A percentile compares a stretch with the other conserved stretches of the same genome.
These are phyloP conservation scores for Macadamia tetraphylla DNA, from an alignment of 164 flowering plant species.

Conservation along the genomic window DNA sequence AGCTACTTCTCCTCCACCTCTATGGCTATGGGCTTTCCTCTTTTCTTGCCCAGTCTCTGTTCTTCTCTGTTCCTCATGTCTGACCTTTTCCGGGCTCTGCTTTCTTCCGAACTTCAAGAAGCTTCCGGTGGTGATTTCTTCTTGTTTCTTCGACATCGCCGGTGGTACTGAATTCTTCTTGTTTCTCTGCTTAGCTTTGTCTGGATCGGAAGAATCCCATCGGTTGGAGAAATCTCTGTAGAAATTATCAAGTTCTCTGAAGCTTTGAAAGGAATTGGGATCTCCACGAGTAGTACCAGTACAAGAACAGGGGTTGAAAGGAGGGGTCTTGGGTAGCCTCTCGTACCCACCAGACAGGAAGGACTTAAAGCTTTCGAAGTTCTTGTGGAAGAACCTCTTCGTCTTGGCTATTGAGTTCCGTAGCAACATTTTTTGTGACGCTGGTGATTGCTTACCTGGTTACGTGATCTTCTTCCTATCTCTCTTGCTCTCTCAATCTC, in stretches of 20 bases:
- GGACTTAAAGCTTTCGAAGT: constrained; percentile 40
- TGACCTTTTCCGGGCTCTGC: constrained; percentile 13
- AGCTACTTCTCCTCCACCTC: constrained; percentile 7
- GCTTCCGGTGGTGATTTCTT: constrained; percentile 14
- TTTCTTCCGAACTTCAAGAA: constrained; percentile 12
- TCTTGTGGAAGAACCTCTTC: constrained; percentile 45
- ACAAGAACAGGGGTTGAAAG: constrained; percentile 36
- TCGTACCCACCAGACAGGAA: constrained; percentile 40
- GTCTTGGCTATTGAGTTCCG: constrained; percentile 44
- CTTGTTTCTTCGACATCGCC: constrained; percentile 8
- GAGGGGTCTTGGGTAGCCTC: constrained; percentile 41
- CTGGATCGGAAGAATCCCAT: constrained; percentile 19
- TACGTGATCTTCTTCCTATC: not conserved
- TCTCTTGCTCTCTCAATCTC: not conserved
- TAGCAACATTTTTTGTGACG: constrained; percentile 35
- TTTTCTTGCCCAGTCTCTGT: not conserved
- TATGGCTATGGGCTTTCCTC: constrained; percentile 1
- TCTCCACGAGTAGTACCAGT: constrained; percentile 14
- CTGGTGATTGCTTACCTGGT: not conserved
- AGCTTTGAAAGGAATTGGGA: constrained; percentile 16
- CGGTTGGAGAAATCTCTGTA: constrained; percentile 24
- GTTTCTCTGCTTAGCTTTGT: constrained; percentile 12
- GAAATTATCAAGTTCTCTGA: constrained; percentile 26
- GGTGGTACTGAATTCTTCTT: constrained; percentile 4
- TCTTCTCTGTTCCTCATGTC: constrained; percentile 6